Evolutionary conservation across 192 early-diverging fungal species (phyloP), one percentile per base, ranked within the genome.

Genomic region (Coemansia sp.): DNA sequence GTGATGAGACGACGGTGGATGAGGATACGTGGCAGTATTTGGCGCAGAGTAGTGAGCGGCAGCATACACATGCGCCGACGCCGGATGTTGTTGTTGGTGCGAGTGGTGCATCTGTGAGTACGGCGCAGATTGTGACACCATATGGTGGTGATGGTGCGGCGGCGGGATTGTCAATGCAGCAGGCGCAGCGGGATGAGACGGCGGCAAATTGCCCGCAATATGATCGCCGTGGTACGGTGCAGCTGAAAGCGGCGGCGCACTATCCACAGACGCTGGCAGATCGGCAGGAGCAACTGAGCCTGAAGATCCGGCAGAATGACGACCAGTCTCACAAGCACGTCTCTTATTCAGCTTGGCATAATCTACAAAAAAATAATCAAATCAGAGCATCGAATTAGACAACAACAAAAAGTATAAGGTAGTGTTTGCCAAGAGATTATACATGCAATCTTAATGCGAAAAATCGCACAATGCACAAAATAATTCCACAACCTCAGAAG

Each of bases 341-440:
- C 81, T 81, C 73, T 85, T 85, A 48, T 78, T 85, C 21, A 85
- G 74, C 66, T 85, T 85, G 51, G 84, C 84, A 44, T 85, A 85
- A 46, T 85, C 80, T 83, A 83, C 60, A 67, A 7, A 15, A 25
- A 5, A 1, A n/a, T 9, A 7, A 48, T 31, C 34, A 19, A 17
- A 60, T 60, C 32, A 60, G 53, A 5, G 19, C 45, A 55, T 12
- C 3, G 25, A n/a, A 66, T 15, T 19, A 15, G 53, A 31, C 8
- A 42, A 42, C 41, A 42, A 36, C 34, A 36, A 36, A 36, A 42
- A 42, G 11, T 42, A 42, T 15, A 3, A 14, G 41, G 5, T 15
- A 12, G 11, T 23, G 53, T 14, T 23, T 31, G 29, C 29, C 31
- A 58, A 36, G 19, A 32, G 58, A 60, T 60, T 60, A 60, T 60